Base-by-base conservation (phyloP, 768 basidiomycete species). In the Leccinum sublutescens region DNA sequence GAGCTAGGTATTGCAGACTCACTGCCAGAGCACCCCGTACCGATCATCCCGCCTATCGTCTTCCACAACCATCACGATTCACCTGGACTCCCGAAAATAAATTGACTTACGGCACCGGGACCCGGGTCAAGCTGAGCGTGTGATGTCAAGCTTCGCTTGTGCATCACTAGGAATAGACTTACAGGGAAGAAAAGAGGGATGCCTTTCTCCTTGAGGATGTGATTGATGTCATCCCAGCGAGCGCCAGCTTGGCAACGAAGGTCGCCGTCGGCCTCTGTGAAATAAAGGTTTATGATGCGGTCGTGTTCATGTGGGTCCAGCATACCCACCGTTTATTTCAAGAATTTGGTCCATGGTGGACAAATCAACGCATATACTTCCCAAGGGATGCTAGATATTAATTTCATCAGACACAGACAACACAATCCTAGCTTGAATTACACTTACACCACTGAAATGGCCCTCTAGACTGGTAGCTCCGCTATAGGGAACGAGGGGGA, bases 391-490 rank as follows among this genome's bases (percentile, higher is more conserved):
- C 80, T 81, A 56, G 8, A 43, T 27, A n/a, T 12, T 4, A 6
- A 8, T 54, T n/a, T 6, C 36, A n/a, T 62, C 49, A 53, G 52
- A 58, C 25, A 57, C 48, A 34, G 40, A 40, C 52, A 34, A 51
- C 9, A 7, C 4, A 31, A 38, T 31, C 2, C 2, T 2, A 47
- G 14, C 1, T 29, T 29, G 8, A 29, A 56, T 4, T 9, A 23
- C 11, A 73, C 80, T 57, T 58, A 91, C 90, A 29, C 89, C 89
- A 51, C 84, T 83, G 61, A 88, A 91, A 74, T 96, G 92, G 0
- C 93, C 93, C 70, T 96, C 94, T 12, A 95, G 78, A 66, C 87
- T 88, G 0, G 93, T 96, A 11, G 90, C 93, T 2, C 93, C 94
- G 51, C 88, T 86, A 66, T 88, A 95, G 2, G 93, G 85, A 15